Evolutionary conservation across 352 stramenopile genomes (phyloP).

Genomic region (Pythium myriotylum): DNA sequence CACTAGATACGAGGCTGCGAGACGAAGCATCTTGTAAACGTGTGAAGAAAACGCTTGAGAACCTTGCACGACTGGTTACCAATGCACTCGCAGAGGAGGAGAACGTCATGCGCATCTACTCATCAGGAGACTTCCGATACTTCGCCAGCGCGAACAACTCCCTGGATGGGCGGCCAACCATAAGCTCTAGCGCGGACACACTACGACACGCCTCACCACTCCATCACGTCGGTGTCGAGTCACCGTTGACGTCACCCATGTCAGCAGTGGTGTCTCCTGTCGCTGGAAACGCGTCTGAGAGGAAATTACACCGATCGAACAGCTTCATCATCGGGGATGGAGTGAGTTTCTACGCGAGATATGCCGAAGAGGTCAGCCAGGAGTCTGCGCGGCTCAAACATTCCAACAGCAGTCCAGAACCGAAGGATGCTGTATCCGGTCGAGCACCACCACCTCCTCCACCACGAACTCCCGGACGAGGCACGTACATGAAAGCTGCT

Average conservation of each 20-base stretch:
- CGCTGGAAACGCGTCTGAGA: background rate
- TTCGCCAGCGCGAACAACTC: slow-evolving; percentile 35
- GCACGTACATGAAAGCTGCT: slow-evolving; percentile 12
- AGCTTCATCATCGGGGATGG: slow-evolving; percentile 46
- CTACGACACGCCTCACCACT: slow-evolving; percentile 31
- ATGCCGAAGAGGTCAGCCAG: slow-evolving; percentile 15
- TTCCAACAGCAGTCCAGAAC: slow-evolving; percentile 21
- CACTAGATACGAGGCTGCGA: slow-evolving; percentile 52
- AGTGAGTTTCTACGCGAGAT: slow-evolving; percentile 32
- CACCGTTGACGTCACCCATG: slow-evolving; percentile 22
- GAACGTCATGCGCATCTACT: slow-evolving; percentile 59
- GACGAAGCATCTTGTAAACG: slow-evolving; percentile 39
- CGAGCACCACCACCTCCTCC: slow-evolving; percentile 18
- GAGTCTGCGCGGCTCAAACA: slow-evolving; percentile 6
- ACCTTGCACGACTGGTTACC: slow-evolving; percentile 61
- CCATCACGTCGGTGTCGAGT: slow-evolving; percentile 38
- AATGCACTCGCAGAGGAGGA: slow-evolving; percentile 61
- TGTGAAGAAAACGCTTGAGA: slow-evolving; percentile 63
- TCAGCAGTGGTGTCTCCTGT: slow-evolving; percentile 6
- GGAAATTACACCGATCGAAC: slow-evolving; percentile 34
- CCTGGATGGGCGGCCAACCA: slow-evolving; percentile 19
- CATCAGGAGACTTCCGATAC: slow-evolving; percentile 65
- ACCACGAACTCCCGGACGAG: slow-evolving; percentile 4
- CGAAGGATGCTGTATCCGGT: background rate
- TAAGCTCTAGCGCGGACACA: slow-evolving; percentile 14